Evolutionary conservation across 495 filamentous ascomycete species (phyloP).

Genomic region (Aspergillus steynii): DNA sequence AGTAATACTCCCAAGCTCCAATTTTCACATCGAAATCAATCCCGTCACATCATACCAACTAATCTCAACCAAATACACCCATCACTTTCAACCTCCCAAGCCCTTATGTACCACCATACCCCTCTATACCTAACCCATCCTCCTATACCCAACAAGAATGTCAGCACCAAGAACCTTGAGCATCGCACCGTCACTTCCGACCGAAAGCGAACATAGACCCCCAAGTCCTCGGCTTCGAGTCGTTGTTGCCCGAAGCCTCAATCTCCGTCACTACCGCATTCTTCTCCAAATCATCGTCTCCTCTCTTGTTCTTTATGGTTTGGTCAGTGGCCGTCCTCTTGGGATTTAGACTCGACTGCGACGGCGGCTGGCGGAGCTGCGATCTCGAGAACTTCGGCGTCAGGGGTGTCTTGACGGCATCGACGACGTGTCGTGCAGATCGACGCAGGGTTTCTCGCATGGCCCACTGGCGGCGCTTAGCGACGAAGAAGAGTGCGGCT

Average conservation of each 20-base stretch:
- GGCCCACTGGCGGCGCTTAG: conserved; percentile 55
- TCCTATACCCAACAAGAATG: not conserved
- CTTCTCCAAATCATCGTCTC: conserved; percentile 15
- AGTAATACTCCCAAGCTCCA: too few relatives aligned
- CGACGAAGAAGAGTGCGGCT: conserved; percentile 48
- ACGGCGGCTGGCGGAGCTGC: not conserved
- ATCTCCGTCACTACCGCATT: conserved; percentile 9
- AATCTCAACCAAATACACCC: too few relatives aligned
- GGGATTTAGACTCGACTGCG: not conserved
- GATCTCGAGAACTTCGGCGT: conserved; percentile 23
- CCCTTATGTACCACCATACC: too few relatives aligned
- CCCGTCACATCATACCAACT: too few relatives aligned
- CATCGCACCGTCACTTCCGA: not conserved
- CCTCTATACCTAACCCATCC: not conserved
- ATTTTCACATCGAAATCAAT: too few relatives aligned
- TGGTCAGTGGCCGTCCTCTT: not conserved
- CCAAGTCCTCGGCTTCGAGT: conserved; percentile 3
- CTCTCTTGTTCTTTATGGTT: not conserved
- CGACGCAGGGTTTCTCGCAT: conserved; percentile 47
- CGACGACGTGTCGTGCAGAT: conserved; percentile 44
- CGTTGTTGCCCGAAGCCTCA: conserved; percentile 2
- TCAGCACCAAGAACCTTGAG: too few relatives aligned
- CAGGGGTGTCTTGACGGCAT: conserved; percentile 28
- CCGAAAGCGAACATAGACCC: conserved; percentile 16
- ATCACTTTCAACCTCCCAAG: too few relatives aligned